phyloP scores from a whole-genome alignment of 225 moss, liverwort and hornwort genomes.

The Takakia lepidozioides region DNA sequence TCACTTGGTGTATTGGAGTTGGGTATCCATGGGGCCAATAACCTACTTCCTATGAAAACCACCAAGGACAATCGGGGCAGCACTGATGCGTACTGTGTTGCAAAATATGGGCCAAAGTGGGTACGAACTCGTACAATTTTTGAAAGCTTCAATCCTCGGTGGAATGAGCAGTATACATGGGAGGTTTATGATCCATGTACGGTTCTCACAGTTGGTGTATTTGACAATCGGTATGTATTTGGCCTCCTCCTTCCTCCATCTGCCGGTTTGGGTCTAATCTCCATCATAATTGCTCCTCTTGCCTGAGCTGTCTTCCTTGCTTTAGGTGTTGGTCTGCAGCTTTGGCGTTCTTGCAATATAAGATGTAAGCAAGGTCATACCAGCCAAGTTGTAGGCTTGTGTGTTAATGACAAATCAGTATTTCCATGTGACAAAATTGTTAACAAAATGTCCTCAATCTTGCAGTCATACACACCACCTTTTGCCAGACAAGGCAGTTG shows the following conservation, averaged over 20 bases:
- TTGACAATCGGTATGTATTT: constrained; percentile 64
- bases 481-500: constrained; percentile 19
- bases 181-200: constrained; percentile 94
- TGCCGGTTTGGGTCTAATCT: too few species aligned
- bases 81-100: constrained; percentile 76
- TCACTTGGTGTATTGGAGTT: constrained; percentile 82
- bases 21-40: constrained; percentile 78
- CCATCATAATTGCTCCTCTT: too few species aligned
- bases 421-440: not conserved
- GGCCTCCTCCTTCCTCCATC: too few species aligned
- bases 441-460: not conserved
- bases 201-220: constrained; percentile 83
- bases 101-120: constrained; percentile 92
- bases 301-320: too few species aligned
- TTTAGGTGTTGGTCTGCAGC: too few species aligned
- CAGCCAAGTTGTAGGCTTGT: not conserved
- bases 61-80: constrained; percentile 38
- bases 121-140: constrained; percentile 84
- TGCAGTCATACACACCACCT: constrained; percentile 55
- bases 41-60: constrained; percentile 76
- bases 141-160: constrained; percentile 73
- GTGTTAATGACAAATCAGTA: not conserved
- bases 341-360: too few species aligned
- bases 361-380: too few species aligned
- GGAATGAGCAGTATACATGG: constrained; percentile 99